phyloP scores from a whole-genome alignment of 2,329 filamentous ascomycete species.

The Emmonsiellopsis sp. region DNA sequence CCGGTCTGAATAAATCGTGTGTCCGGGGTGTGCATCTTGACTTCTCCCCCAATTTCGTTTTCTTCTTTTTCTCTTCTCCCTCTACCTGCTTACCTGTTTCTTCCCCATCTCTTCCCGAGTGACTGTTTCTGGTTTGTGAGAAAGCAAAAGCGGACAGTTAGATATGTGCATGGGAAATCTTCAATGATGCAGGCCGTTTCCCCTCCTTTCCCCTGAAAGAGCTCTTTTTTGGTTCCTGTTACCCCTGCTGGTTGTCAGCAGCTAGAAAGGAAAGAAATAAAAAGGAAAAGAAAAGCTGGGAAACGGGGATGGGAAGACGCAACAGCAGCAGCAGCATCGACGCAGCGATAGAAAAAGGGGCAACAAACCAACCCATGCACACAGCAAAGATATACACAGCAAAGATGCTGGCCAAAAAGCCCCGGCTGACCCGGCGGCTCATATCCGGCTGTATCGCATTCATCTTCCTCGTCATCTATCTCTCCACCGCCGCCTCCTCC shows the following conservation, averaged over 20 bases:
- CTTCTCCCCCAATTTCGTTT: neutral
- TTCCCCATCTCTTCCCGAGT: too few species aligned
- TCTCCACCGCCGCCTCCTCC: slow-evolving; percentile 37
- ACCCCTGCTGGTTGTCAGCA: neutral
- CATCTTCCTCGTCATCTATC: slow-evolving; percentile 38
- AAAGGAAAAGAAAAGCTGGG: neutral
- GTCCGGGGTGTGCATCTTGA: neutral
- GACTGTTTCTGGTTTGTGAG: neutral
- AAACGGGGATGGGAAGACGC: too few species aligned
- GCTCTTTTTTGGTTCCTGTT: slow-evolving; percentile 28
- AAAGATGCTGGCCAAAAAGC: neutral
- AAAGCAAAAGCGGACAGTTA: slow-evolving; percentile 18
- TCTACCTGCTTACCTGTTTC: neutral
- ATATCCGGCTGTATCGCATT: slow-evolving; percentile 34
- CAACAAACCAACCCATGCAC: too few species aligned
- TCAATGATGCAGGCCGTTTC: neutral
- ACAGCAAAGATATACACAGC: too few species aligned
- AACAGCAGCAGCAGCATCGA: too few species aligned
- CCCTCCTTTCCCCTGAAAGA: slow-evolving; percentile 17
- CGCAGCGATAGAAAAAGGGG: too few species aligned
- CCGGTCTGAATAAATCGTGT: too few species aligned
- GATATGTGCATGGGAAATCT: slow-evolving; percentile 12
- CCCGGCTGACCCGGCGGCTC: neutral
- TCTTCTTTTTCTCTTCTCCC: neutral
- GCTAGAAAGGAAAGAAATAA: neutral